phyloP scores from a whole-genome alignment of 2,329 filamentous ascomycete genomes.

The Emergomyces africanus region DNA sequence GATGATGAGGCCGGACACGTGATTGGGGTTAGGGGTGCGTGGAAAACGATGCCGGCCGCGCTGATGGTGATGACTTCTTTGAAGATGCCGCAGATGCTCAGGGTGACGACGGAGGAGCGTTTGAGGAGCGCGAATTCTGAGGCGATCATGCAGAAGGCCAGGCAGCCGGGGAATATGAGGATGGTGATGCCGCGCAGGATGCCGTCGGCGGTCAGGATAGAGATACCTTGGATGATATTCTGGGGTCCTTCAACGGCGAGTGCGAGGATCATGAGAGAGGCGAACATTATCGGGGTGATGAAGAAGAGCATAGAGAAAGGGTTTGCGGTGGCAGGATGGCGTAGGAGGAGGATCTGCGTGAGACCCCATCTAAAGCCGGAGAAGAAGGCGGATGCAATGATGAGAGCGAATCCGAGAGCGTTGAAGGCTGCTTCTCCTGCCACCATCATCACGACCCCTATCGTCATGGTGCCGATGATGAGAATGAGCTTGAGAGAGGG shows the following conservation, averaged over 20 bases:
- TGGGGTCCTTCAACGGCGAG: constrained; percentile 71
- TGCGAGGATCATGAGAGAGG: constrained; percentile 65
- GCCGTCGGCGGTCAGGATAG: constrained; percentile 52
- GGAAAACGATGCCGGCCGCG: constrained; percentile 75
- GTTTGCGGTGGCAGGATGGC: constrained; percentile 89
- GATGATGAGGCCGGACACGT: constrained; percentile 73
- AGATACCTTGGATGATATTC: constrained; percentile 54
- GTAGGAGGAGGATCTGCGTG: constrained; percentile 89
- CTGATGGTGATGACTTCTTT: constrained; percentile 96
- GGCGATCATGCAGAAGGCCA: constrained; percentile 94
- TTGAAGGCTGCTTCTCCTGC: constrained; percentile 88
- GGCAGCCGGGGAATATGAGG: constrained; percentile 74
- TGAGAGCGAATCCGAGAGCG: constrained; percentile 71
- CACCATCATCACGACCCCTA: constrained; percentile 96
- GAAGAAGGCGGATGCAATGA: constrained; percentile 89
- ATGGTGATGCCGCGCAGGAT: constrained; percentile 53
- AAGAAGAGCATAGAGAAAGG: constrained; percentile 97
- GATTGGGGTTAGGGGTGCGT: constrained; percentile 74
- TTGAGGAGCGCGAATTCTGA: constrained; percentile 92
- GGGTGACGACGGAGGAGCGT: constrained; percentile 87
- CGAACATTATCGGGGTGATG: constrained; percentile 94
- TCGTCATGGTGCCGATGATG: constrained; percentile 85
- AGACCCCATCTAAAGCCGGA: constrained; percentile 96
- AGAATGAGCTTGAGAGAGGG: constrained; percentile 73
- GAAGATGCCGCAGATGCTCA: constrained; percentile 96